Conservation (phyloP, 2,329 filamentous ascomycete genomes). For the Penicillium aurantiogriseum region DNA sequence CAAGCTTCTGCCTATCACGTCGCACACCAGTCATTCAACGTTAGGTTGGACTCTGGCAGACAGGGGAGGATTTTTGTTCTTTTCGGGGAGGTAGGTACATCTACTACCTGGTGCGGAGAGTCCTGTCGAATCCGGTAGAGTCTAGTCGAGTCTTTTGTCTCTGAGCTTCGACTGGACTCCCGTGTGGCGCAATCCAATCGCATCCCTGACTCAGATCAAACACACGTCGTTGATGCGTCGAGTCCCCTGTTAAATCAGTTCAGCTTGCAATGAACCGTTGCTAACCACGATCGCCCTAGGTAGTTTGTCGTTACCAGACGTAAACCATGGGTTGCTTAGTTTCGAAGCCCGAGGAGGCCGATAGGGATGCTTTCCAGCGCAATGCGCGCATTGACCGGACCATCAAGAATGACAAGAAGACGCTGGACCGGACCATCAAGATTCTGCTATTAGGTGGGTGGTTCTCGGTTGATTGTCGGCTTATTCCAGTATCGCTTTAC, state of each 20-base stretch:
- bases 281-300: conserved; percentile 11
- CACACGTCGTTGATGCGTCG: conserved; percentile 1
- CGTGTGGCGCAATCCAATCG: conserved; percentile 11
- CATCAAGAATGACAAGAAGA: conserved; percentile 84
- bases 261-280: conserved; percentile 1
- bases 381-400: conserved; percentile 76
- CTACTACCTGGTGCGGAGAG: not conserved
- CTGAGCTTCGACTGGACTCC: conserved; percentile 5
- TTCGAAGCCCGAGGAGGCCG: conserved; percentile 43
- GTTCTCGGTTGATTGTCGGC: not conserved
- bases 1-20: conserved; percentile 8
- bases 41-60: conserved; percentile 1
- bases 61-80: conserved; percentile 3
- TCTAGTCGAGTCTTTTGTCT: conserved; percentile 12
- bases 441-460: conserved; percentile 81
- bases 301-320: conserved; percentile 4
- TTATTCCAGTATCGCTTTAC: conserved; percentile 1
- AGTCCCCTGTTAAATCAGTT: not conserved
- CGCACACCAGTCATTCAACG: not conserved
- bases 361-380: conserved; percentile 43
- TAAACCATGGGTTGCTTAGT: conserved; percentile 46
- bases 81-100: conserved; percentile 5
- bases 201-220: conserved; percentile 27
- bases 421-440: conserved; percentile 83
- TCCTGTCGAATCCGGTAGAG: not conserved